phyloP scores from a whole-genome alignment of 2,329 filamentous ascomycete species.

The Herpotrichia juniperi region DNA sequence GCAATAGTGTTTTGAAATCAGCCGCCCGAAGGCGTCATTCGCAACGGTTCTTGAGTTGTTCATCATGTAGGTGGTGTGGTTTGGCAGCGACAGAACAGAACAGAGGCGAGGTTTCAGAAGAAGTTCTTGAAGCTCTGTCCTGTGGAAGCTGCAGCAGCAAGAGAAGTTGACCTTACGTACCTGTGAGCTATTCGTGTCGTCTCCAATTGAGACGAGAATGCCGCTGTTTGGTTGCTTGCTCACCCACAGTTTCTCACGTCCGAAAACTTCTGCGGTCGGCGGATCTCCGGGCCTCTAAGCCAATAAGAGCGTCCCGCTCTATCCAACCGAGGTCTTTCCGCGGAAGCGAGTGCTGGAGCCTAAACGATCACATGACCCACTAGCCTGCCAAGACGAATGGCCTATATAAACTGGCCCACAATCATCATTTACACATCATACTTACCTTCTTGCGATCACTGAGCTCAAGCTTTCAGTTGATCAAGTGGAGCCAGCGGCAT shows the following conservation, averaged over 20 bases:
- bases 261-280: slow-evolving; percentile 1
- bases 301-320: too few species aligned
- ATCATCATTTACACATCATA: not conserved
- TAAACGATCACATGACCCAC: too few species aligned
- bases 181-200: not conserved
- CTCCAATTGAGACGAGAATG: not conserved
- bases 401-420: too few species aligned
- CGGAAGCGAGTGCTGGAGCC: too few species aligned
- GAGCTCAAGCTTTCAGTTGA: slow-evolving; percentile 27
- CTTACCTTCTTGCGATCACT: slow-evolving; percentile 28
- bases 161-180: not conserved
- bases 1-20: slow-evolving; percentile 53
- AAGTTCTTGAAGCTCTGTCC: not conserved
- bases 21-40: slow-evolving; percentile 64
- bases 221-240: not conserved
- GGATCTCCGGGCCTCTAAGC: too few species aligned
- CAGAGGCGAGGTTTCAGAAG: not conserved
- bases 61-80: slow-evolving; percentile 27
- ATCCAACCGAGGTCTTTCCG: too few species aligned
- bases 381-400: too few species aligned
- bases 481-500: slow-evolving; percentile 30
- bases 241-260: too few species aligned
- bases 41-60: slow-evolving; percentile 68
- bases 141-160: not conserved
- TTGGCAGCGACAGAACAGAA: not conserved